A percentile compares a stretch with the other conserved stretches of the same genome.
phyloP scores from a whole-genome alignment of 2,329 filamentous ascomycete genomes.

The Bimuria novae-zelandiae region DNA sequence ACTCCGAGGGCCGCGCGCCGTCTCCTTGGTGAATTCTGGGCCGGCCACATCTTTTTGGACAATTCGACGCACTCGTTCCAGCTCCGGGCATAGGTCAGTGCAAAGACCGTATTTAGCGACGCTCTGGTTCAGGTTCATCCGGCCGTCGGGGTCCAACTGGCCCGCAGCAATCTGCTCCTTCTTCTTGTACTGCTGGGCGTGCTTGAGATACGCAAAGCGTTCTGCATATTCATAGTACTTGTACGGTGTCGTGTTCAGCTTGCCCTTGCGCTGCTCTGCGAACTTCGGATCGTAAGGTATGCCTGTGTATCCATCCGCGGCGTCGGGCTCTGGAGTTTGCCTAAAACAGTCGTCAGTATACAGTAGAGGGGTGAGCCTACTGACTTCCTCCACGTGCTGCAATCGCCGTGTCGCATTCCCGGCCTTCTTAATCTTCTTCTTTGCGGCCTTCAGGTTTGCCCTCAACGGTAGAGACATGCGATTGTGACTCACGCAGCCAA shows the following conservation, averaged over 20 bases:
- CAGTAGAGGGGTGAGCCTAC: not conserved
- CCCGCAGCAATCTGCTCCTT: conserved; percentile 45
- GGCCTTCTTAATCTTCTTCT: not conserved
- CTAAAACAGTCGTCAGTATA: not conserved
- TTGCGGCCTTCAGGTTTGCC: not conserved
- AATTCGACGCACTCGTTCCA: conserved; percentile 65
- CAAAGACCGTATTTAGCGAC: conserved; percentile 66
- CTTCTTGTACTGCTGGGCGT: conserved; percentile 51
- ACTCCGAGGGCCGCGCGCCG: conserved; percentile 37
- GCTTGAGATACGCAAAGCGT: conserved; percentile 26
- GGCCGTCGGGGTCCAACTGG: conserved; percentile 58
- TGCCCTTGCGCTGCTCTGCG: not conserved
- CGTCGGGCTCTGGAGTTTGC: not conserved
- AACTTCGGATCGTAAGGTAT: conserved; percentile 3
- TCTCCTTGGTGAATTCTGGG: conserved; percentile 57
- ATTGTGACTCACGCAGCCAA: not conserved
- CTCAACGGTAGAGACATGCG: not conserved
- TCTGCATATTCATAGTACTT: conserved; percentile 28
- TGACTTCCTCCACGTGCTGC: not conserved
- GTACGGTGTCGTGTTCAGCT: conserved; percentile 28
- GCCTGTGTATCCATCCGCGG: not conserved
- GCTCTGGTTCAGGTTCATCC: conserved; percentile 62
- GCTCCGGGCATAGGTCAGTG: conserved; percentile 67
- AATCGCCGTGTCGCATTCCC: not conserved
- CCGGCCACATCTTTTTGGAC: conserved; percentile 65